Evolutionary conservation across 345 rosid species (phyloP).

Genomic region (Dovyalis caffra): DNA sequence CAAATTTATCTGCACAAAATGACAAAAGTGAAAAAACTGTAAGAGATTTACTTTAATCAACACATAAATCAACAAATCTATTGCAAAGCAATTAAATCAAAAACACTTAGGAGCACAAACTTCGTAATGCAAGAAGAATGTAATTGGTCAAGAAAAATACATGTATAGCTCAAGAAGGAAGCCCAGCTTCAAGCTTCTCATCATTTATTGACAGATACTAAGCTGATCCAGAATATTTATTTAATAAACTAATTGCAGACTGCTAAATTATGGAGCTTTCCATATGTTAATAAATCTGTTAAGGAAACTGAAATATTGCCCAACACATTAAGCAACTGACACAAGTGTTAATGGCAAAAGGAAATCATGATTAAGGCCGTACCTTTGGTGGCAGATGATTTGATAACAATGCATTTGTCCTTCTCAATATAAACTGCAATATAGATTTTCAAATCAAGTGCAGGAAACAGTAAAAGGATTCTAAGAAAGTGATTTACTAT

Average conservation of each 20-base stretch:
- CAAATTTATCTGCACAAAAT: not conserved
- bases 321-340: not conserved
- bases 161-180: not conserved
- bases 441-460: conserved; percentile 6
- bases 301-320: not conserved
- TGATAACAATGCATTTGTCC: conserved; percentile 89
- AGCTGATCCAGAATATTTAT: not conserved
- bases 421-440: conserved; percentile 92
- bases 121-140: not conserved
- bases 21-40: not conserved
- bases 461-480: not conserved
- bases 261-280: not conserved
- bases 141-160: not conserved
- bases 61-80: not conserved
- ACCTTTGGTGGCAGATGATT: conserved; percentile 99
- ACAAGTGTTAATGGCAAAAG: not conserved
- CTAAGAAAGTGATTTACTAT: not conserved
- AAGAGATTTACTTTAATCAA: not conserved
- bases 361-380: conserved; percentile 5
- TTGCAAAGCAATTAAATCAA: not conserved
- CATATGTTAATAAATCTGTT: not conserved
- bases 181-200: not conserved
- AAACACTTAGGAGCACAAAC: not conserved
- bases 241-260: not conserved
- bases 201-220: not conserved